phyloP scores from a whole-genome alignment of 805 yeast genomes.

The Candida koratica region DNA sequence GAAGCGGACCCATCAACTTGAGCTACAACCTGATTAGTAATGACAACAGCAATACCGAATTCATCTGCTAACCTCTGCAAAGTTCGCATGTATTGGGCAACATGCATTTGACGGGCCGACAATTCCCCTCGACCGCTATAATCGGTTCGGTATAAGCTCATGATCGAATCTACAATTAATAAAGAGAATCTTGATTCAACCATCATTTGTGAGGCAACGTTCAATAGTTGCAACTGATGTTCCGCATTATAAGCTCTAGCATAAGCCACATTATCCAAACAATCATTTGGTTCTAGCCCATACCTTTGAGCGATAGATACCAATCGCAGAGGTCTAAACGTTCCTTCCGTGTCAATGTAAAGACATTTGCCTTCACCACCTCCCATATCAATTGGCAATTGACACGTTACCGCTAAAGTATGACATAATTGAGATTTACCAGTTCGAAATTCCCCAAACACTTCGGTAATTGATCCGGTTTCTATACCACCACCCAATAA shows the following conservation, averaged over 20 bases:
- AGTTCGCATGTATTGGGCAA: constrained; percentile 87
- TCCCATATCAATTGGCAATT: constrained; percentile 92
- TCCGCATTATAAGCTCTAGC: constrained; percentile 97
- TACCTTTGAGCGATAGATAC: constrained; percentile 87
- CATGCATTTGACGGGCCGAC: constrained; percentile 90
- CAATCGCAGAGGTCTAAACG: constrained; percentile 88
- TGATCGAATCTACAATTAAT: constrained; percentile 92
- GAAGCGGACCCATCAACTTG: constrained; percentile 90
- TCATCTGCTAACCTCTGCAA: constrained; percentile 94
- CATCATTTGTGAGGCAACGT: constrained; percentile 95
- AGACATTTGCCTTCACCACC: constrained; percentile 98
- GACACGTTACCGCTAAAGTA: constrained; percentile 94
- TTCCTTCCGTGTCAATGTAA: constrained; percentile 95
- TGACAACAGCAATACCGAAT: constrained; percentile 94
- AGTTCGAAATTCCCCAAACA: constrained; percentile 96
- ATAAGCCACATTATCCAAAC: constrained; percentile 94
- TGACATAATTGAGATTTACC: constrained; percentile 97
- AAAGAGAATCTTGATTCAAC: constrained; percentile 86
- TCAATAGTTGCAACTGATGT: constrained; percentile 82
- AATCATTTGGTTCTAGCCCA: constrained; percentile 88
- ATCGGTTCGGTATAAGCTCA: constrained; percentile 95
- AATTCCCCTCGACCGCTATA: constrained; percentile 94
- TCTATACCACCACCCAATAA: constrained; percentile 95
- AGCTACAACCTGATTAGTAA: constrained; percentile 91
- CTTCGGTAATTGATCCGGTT: constrained; percentile 94